Evolutionary conservation across 73 alveolate genomes (phyloP).

Genomic region (Halteria grandinella): DNA sequence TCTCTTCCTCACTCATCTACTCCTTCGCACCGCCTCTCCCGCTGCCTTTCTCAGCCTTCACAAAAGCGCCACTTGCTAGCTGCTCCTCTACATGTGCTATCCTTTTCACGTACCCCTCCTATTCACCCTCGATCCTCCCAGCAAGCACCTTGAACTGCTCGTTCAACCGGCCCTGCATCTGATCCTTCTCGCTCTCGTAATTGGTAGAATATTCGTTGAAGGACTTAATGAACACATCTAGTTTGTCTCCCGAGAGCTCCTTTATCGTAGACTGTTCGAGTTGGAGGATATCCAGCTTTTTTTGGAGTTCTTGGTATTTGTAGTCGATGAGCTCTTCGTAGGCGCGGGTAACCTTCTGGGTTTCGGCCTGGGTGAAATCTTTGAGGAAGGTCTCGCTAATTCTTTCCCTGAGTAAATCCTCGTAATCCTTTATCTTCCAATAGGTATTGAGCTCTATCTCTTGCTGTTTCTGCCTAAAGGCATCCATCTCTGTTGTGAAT

Average conservation of each 20-base stretch:
- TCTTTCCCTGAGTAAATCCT: slow-evolving; percentile 64
- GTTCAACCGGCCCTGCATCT: background rate
- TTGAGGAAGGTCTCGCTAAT: slow-evolving; percentile 60
- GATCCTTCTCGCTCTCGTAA: slow-evolving; percentile 16
- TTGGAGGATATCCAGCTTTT: background rate
- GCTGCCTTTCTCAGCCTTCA: background rate
- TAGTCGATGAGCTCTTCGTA: slow-evolving; percentile 18
- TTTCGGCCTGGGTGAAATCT: slow-evolving; percentile 49
- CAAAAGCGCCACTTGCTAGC: background rate
- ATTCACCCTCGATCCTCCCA: background rate
- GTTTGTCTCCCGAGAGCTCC: slow-evolving; percentile 3
- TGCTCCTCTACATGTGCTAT: background rate
- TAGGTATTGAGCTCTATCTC: slow-evolving; percentile 68
- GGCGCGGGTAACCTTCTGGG: slow-evolving; percentile 15
- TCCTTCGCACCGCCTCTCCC: background rate
- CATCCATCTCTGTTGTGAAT: slow-evolving; percentile 9
- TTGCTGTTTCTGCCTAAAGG: slow-evolving; percentile 47
- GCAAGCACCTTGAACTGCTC: background rate
- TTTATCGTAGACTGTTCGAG: background rate
- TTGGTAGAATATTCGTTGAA: background rate
- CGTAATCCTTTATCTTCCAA: slow-evolving; percentile 78
- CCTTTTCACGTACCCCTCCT: background rate
- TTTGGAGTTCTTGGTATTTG: background rate
- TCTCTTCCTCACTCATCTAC: too few relatives aligned
- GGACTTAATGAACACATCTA: background rate